These are phyloP conservation scores for Epicoccum sorghinum DNA, from an alignment of 2,329 filamentous ascomycete species.

Conservation along the genomic window DNA sequence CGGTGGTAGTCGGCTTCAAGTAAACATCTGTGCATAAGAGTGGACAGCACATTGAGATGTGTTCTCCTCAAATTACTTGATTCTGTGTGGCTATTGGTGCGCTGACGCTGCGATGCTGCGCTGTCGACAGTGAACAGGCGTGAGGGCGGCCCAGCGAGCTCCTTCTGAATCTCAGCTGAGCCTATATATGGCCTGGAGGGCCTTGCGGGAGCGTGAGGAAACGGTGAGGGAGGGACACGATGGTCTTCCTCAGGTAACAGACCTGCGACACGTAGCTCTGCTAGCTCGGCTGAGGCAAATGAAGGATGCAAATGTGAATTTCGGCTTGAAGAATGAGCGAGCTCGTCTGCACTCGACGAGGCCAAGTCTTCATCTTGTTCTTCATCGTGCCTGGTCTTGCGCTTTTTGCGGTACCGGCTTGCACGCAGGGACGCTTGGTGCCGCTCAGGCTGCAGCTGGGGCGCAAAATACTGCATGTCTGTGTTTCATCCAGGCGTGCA, in stretches of 20 bases:
- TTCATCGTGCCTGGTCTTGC: constrained; percentile 33
- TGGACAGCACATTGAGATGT: constrained; percentile 71
- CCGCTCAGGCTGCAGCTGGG: constrained; percentile 35
- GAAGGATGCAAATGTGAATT: constrained; percentile 25
- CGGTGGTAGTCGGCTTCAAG: constrained; percentile 71
- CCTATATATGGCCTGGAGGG: constrained; percentile 22
- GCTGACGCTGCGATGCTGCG: constrained; percentile 1
- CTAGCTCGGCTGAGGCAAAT: constrained; percentile 29
- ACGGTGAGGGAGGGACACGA: constrained; percentile 49
- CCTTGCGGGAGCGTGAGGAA: constrained; percentile 51
- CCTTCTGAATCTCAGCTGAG: constrained; percentile 42
- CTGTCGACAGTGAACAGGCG: constrained; percentile 46
- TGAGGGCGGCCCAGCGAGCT: constrained; percentile 51
- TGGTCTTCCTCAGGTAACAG: constrained; percentile 46
- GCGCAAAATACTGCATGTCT: constrained; percentile 43
- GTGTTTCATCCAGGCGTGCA: constrained; percentile 10
- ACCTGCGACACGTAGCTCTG: constrained; percentile 50
- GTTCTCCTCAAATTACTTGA: constrained; percentile 50
- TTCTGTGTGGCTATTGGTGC: constrained; percentile 10
- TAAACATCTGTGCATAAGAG: constrained; percentile 75
- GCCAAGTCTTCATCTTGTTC: constrained; percentile 1
- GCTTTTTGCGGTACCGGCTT: constrained; percentile 33
- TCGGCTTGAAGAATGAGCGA: constrained; percentile 4
- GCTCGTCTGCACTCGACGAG: neutral
- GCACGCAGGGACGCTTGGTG: constrained; percentile 43